Percentiles rank a stretch among this genome's conserved stretches.
These are phyloP conservation scores for Nyctanthes arbortristis DNA, from an alignment of 257 asterid genomes.

Conservation along the genomic window DNA sequence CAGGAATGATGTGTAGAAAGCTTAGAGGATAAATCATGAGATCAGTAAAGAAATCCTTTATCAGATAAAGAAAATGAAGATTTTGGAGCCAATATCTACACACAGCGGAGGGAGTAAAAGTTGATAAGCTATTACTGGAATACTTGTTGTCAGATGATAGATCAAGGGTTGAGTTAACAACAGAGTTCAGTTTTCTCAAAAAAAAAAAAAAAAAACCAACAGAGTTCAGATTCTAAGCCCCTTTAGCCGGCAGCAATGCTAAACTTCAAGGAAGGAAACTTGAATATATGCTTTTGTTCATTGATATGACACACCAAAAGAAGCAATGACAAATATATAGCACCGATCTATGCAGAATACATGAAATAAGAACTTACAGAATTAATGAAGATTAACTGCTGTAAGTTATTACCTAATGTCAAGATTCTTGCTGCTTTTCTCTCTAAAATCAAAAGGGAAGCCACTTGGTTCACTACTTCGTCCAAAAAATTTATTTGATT, in stretches of 20 bases:
- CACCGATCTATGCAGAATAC: background rate
- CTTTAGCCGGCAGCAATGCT: constrained; percentile 1
- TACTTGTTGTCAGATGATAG: background rate
- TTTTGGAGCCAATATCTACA: constrained; percentile 6
- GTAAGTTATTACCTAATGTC: constrained; percentile 68
- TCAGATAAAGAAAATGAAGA: constrained; percentile 2
- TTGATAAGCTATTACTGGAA: too few relatives aligned
- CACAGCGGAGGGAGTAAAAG: background rate
- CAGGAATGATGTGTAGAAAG: constrained; percentile 16
- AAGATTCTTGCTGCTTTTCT: constrained; percentile 58
- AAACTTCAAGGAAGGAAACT: constrained; percentile 12
- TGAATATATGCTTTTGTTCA: background rate
- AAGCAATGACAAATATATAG: constrained; percentile 6
- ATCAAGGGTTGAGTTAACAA: background rate
- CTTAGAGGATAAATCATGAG: constrained; percentile 2
- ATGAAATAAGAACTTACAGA: background rate
- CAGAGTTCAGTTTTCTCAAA: too few relatives aligned
- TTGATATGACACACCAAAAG: background rate
- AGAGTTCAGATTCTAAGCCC: background rate
- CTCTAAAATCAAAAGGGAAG: constrained; percentile 52
- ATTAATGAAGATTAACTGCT: background rate
- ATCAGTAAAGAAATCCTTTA: constrained; percentile 3
- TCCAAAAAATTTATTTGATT: constrained; percentile 62
- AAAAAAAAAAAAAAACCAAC: too few relatives aligned
- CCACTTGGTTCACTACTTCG: constrained; percentile 56